Conservation (phyloP, 352 stramenopile genomes). For the Thraustochytrium striatum region DNA sequence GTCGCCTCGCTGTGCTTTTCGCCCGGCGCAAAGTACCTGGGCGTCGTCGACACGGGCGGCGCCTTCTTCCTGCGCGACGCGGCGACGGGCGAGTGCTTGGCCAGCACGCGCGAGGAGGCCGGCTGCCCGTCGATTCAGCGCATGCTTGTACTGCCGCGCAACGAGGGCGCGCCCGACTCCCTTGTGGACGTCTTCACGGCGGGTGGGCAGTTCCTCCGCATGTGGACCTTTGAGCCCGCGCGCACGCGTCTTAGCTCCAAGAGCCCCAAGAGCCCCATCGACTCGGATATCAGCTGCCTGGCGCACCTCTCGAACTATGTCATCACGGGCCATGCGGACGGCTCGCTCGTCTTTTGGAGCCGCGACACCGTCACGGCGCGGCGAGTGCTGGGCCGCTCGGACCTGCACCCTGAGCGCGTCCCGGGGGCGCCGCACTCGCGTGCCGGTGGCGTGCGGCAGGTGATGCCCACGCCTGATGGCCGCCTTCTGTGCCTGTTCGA, state of each 20-base stretch:
- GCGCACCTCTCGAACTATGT: not conserved
- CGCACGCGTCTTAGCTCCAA: not conserved
- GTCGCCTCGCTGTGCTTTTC: not conserved
- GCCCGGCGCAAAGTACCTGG: not conserved
- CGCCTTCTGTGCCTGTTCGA: not conserved
- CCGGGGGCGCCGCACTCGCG: too few species aligned
- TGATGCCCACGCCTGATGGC: too few species aligned
- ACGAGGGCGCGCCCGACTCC: not conserved
- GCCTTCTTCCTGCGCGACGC: not conserved
- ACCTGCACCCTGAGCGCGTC: not conserved
- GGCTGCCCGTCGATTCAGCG: not conserved
- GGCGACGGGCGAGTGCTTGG: not conserved
- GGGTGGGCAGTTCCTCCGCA: not conserved
- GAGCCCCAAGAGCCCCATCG: not conserved
- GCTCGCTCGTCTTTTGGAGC: constrained; percentile 8
- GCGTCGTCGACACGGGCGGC: not conserved
- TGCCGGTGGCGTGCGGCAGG: not conserved
- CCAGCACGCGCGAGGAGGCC: not conserved
- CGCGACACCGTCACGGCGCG: not conserved
- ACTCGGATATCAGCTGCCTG: not conserved
- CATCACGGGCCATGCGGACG: constrained; percentile 2
- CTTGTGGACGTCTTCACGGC: constrained; percentile 4
- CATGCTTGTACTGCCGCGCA: not conserved
- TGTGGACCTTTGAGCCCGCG: constrained; percentile 37
- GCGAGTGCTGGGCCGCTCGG: not conserved